Base-by-base conservation (phyloP, 2,329 filamentous ascomycete genomes). In the Venturia oleaginea region DNA sequence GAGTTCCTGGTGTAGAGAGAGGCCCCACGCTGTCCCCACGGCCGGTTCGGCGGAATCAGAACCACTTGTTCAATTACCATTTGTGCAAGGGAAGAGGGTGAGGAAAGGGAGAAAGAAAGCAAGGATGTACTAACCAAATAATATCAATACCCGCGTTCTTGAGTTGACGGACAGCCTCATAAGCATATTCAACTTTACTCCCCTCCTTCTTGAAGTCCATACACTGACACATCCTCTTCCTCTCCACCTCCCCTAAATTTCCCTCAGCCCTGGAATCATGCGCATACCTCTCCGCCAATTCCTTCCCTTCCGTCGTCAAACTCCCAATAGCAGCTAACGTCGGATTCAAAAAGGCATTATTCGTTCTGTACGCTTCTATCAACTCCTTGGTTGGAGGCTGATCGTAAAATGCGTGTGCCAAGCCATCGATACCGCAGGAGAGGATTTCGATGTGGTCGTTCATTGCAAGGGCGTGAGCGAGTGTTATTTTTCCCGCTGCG, bases 331-430 rank as follows among this genome's bases (percentile, higher is more conserved):
- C 69, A 0, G 71, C 72, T 11, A 80, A 70, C 0, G 77, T 79
- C 1, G 78, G 78, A 64, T 78, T 79, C 27, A 76, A 70, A 69
- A 77, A 78, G 0, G 77, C 51, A 61, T 75, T 74, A 66, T 74
- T 75, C 65, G 69, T 72, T 68, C 75, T 76, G 65, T 79, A 79
- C 4, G 76, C 76, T n/a, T 72, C 73, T 17, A 79, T 69, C 2
- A 80, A 64, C 38, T 76, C 73, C 17, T 73, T 66, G 0, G 72
- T 78, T 0, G 75, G 74, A 1, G 74, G 70, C 59, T 74, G 68
- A 65, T 80, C 78, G 65, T 71, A 72, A 62, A 79, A 76, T 0
- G 75, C 76, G 65, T 80, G 78, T 6, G 77, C 75, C n/a, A 79
- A 67, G 1, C 78, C 78, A 65, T 80, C 72, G 3, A 77, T 74